Evolutionary conservation across 1,139 yeast species (phyloP), one percentile per base, ranked within the genome.

Genomic region (Blastobotrys petasosporus): DNA sequence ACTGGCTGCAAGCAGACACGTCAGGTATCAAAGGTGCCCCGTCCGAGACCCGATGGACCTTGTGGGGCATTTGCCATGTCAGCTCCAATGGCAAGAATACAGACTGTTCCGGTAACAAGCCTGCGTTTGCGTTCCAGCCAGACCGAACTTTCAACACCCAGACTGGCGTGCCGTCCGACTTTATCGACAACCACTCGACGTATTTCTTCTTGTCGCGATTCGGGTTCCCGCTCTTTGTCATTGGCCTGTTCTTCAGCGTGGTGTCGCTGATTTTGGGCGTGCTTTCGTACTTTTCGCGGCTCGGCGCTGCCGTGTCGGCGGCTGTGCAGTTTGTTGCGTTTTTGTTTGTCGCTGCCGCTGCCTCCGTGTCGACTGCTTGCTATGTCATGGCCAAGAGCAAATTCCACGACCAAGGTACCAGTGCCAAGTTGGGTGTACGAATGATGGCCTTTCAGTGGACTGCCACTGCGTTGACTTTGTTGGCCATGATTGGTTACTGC

Each of bases 111-210:
- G 48, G 59, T 9, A 66, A 65, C 43, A 47, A 55, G 17, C 77
- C 90, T 17, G 92, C 80, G 28, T 80, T 70, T 60, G 83, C 87
- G 23, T 79, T 81, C 63, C 78, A 84, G 23, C 90, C 90, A 30
- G 69, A 60, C 41, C 73, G 73, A 44, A 80, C 81, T 62, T 80
- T 82, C 54, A 69, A 64, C 35, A 62, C 74, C 11, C 52, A 62
- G 13, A 49, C 54, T 5, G 73, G 69, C 23, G 61, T 80, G 10
- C 88, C 90, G 29, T 17, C 55, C 2, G 65, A 65, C 15, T 79
- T 85, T 55, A 56, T 65, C 38, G 56, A 60, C 15, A 59, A 71
- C 58, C 70, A 79, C 30, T 32, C 30, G n/a, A 56, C 73, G 31
- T 82, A 75, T 63, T 85, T 72, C 65, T 82, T 79, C 65, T 66